Conservation (phyloP, 2,329 filamentous ascomycete genomes). For the Raffaelea ambrosiae region DNA sequence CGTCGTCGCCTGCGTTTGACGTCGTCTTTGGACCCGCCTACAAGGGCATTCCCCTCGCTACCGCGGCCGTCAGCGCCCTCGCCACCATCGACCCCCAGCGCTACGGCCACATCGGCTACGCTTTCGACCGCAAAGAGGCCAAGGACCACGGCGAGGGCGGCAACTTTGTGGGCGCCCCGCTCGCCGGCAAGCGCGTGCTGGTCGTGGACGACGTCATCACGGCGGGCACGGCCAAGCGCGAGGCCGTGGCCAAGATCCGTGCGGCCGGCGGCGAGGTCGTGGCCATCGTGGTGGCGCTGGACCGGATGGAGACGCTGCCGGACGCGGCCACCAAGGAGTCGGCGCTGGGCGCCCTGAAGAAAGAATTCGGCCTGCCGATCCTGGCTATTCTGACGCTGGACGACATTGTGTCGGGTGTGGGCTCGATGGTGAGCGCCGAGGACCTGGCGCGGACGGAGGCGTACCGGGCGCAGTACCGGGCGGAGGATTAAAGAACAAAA, state of each 20-base stretch:
- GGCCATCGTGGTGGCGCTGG: slow-evolving; percentile 81
- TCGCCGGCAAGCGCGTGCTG: slow-evolving; percentile 78
- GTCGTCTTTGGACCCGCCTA: slow-evolving; percentile 91
- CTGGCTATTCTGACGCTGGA: slow-evolving; percentile 75
- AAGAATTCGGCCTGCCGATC: slow-evolving; percentile 77
- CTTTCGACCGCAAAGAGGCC: slow-evolving; percentile 91
- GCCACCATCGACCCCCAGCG: slow-evolving; percentile 19
- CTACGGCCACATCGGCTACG: slow-evolving; percentile 69
- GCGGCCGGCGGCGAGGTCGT: slow-evolving; percentile 76
- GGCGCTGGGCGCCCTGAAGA: slow-evolving; percentile 77
- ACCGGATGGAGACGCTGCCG: slow-evolving; percentile 77
- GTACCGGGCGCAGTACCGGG: slow-evolving; percentile 61
- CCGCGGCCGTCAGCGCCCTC: slow-evolving; percentile 45
- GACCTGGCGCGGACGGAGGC: slow-evolving; percentile 62
- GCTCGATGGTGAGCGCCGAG: slow-evolving; percentile 50
- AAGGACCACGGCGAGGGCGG: slow-evolving; percentile 96
- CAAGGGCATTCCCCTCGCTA: slow-evolving; percentile 91
- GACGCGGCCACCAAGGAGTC: slow-evolving; percentile 56
- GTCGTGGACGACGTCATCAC: slow-evolving; percentile 97
- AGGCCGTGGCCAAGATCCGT: slow-evolving; percentile 83
- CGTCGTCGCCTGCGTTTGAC: slow-evolving; percentile 49
- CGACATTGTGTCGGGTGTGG: slow-evolving; percentile 68
- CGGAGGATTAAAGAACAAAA: slow-evolving; percentile 28
- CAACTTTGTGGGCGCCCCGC: slow-evolving; percentile 76
- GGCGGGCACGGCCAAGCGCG: slow-evolving; percentile 85